Percentiles rank a stretch among this genome's conserved stretches.
phyloP scores from a whole-genome alignment of 306 rosid genomes.

The Cicer bijugum region DNA sequence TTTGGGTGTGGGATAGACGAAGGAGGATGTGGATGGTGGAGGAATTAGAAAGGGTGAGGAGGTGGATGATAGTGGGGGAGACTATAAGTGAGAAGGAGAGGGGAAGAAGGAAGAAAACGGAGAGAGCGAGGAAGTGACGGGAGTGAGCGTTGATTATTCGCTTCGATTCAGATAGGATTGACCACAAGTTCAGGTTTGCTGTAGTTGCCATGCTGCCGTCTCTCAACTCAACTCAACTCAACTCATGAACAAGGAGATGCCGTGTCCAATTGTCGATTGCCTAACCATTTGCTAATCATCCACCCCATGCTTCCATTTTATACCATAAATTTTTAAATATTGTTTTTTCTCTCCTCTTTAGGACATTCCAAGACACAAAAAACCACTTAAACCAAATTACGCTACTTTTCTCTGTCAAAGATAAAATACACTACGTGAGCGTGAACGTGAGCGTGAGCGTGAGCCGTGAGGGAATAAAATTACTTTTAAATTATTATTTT shows the following conservation, averaged over 20 bases:
- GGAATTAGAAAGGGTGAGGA: slow-evolving; percentile 29
- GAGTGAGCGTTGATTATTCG: slow-evolving; percentile 76
- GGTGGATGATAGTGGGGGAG: slow-evolving; percentile 47
- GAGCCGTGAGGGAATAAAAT: too few relatives aligned
- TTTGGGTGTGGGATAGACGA: background rate
- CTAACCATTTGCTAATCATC: background rate
- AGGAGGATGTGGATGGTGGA: slow-evolving; percentile 45
- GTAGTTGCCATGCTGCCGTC: background rate
- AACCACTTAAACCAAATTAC: too few relatives aligned
- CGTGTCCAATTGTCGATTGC: background rate
- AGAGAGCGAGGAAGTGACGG: slow-evolving; percentile 76
- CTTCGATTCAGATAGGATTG: slow-evolving; percentile 60
- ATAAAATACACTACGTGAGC: too few relatives aligned
- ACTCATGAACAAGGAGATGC: background rate
- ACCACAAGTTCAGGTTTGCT: slow-evolving; percentile 41
- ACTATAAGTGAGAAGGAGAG: slow-evolving; percentile 59
- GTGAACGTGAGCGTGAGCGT: too few relatives aligned
- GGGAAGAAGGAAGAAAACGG: slow-evolving; percentile 74
- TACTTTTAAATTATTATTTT: too few relatives aligned
- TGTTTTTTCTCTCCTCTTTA: too few relatives aligned
- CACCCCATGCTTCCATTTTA: too few relatives aligned
- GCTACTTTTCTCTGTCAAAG: too few relatives aligned
- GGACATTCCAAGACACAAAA: too few relatives aligned
- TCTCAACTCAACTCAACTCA: background rate
- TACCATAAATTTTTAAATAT: too few relatives aligned